These are phyloP conservation scores for Aschersonia sp. DNA, from an alignment of 2,329 filamentous ascomycete genomes.

Conservation along the genomic window DNA sequence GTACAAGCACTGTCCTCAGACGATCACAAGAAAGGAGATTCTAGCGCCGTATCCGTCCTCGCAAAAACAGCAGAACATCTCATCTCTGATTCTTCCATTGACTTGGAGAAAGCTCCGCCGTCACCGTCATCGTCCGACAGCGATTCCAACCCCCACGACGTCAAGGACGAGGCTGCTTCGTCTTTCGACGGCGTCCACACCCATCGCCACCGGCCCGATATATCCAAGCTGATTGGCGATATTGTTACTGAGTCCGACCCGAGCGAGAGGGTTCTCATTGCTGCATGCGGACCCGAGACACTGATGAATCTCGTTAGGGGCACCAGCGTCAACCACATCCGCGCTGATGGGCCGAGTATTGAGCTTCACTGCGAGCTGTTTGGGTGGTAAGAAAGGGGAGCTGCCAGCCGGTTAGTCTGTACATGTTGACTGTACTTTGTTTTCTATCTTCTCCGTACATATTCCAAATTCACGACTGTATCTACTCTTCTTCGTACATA, in stretches of 20 bases:
- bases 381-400: conserved; percentile 19
- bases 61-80: background rate
- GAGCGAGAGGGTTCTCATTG: conserved; percentile 22
- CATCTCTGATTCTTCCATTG: background rate
- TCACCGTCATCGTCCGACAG: conserved; percentile 5
- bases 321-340: conserved; percentile 23
- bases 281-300: conserved; percentile 30
- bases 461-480: background rate
- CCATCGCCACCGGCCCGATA: conserved; percentile 20
- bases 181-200: conserved; percentile 11
- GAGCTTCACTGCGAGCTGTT: conserved; percentile 35
- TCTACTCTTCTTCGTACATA: background rate
- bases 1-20: background rate
- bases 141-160: conserved; percentile 3
- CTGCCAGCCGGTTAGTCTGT: background rate
- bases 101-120: conserved; percentile 6
- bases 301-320: conserved; percentile 28
- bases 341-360: conserved; percentile 24
- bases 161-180: background rate
- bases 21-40: background rate
- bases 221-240: conserved; percentile 18
- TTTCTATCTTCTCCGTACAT: background rate
- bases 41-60: background rate
- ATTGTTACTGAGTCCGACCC: conserved; percentile 13
- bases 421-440: background rate